Evolutionary conservation across 2,329 filamentous ascomycete genomes (phyloP), one percentile per base, ranked within the genome.

Genomic region (Aureobasidium sp.): DNA sequence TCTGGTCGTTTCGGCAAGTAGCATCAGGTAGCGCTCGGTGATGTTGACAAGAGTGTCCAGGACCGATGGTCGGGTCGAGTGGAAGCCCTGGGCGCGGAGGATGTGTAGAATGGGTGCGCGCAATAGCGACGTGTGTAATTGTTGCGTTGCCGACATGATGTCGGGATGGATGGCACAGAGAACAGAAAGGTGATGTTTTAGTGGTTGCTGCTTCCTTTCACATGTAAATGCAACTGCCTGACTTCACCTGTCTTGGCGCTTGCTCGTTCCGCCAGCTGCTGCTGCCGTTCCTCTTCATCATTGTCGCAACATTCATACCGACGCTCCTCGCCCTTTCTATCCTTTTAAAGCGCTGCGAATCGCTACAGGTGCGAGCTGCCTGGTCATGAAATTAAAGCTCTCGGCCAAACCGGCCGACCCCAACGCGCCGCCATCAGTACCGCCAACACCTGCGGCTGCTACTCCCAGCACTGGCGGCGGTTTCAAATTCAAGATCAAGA

Each of bases 21-120:
- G 77, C 27, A 85, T 78, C 62, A 97, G 78, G 74, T 97, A 96
- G 66, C 89, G 86, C 47, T 87, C 89, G 0, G 91, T 87, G 8
- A 97, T 81, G 74, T 97, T 91, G 15, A 91, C 89, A n/a, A 97
- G 74, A 10, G 89, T 87, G 76, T 97, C 92, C 62, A 97, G 80
- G 7, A 95, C 91, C 3, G 88, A 87, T 2, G 90, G 87, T 60
- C 86, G 86, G 55, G 91, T 89, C 45, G 87, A 82, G 73, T 95
- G 90, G 77, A 95, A 97, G 72, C 93, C 93, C 29, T 91, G 88
- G 34, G 92, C 90, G 70, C 93, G 91, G 57, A 97, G 85, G 69
- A 96, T 93, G 75, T 97, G 91, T 62, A 97, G 85, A 64, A 97
- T 85, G 52, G 87, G 87, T 2, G 93, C 93, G 45, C 91, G 90